phyloP scores from a whole-genome alignment of 2,329 filamentous ascomycete species.

The Aotearoamyces nothofagi region DNA sequence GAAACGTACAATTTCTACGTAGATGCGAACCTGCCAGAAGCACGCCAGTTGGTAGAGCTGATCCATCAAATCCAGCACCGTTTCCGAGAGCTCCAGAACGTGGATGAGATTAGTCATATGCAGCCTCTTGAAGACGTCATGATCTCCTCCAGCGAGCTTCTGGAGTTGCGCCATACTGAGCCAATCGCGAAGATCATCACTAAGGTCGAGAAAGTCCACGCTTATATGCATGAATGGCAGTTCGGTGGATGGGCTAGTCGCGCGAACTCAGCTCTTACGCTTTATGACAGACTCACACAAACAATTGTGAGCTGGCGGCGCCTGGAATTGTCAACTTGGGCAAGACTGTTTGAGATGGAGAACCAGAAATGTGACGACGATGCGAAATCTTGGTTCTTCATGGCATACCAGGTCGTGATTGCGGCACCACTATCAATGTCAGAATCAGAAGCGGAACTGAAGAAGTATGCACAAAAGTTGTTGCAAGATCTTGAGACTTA shows the following conservation, averaged over 20 bases:
- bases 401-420: conserved; percentile 83
- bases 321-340: conserved; percentile 85
- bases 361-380: conserved; percentile 58
- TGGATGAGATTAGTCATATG: conserved; percentile 56
- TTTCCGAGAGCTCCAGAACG: conserved; percentile 54
- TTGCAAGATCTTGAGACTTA: conserved; percentile 68
- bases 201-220: conserved; percentile 76
- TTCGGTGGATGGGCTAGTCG: conserved; percentile 70
- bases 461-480: conserved; percentile 49
- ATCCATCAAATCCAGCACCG: conserved; percentile 53
- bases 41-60: conserved; percentile 55
- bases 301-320: conserved; percentile 81
- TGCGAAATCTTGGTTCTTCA: conserved; percentile 88
- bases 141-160: conserved; percentile 55
- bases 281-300: conserved; percentile 67
- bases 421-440: conserved; percentile 55
- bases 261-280: conserved; percentile 50
- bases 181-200: conserved; percentile 77
- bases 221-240: conserved; percentile 85
- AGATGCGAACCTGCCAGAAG: conserved; percentile 62
- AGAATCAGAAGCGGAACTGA: conserved; percentile 40
- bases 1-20: conserved; percentile 77
- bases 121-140: conserved; percentile 68
- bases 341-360: conserved; percentile 75
- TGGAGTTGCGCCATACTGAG: conserved; percentile 63